Evolutionary conservation across 345 rosid species (phyloP).

Genomic region (Euclidium syriacum): DNA sequence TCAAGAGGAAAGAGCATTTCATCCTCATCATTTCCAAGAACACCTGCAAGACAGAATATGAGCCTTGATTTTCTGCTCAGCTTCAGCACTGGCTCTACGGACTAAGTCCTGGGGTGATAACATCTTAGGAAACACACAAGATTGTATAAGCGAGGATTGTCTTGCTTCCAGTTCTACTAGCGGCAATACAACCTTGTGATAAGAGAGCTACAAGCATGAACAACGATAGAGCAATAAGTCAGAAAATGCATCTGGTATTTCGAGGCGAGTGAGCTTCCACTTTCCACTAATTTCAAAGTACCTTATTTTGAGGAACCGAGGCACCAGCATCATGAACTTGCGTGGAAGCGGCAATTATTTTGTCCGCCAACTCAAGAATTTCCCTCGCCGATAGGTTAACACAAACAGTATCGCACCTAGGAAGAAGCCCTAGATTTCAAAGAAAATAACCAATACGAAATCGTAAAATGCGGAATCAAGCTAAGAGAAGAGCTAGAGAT

Average conservation of each 20-base stretch:
- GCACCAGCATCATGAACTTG: conserved; percentile 70
- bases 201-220: conserved; percentile 56
- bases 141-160: conserved; percentile 66
- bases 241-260: neutral
- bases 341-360: conserved; percentile 57
- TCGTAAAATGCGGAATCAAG: neutral
- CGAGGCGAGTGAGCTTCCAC: neutral
- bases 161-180: conserved; percentile 72
- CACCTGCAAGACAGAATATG: conserved; percentile 72
- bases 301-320: conserved; percentile 78
- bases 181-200: conserved; percentile 64
- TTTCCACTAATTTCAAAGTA: conserved; percentile 16
- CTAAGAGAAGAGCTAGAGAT: neutral
- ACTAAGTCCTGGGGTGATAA: conserved; percentile 53
- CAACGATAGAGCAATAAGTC: neutral
- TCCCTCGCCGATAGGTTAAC: conserved; percentile 63
- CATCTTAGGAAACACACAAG: conserved; percentile 68
- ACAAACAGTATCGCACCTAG: conserved; percentile 50
- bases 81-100: conserved; percentile 77
- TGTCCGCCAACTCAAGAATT: conserved; percentile 63
- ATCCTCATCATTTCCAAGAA: neutral
- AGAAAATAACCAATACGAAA: neutral
- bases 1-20: neutral
- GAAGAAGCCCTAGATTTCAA: conserved; percentile 56
- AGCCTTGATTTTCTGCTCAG: conserved; percentile 65